Base-by-base conservation (phyloP, 768 basidiomycete genomes). In the Boletus sensibilis region DNA sequence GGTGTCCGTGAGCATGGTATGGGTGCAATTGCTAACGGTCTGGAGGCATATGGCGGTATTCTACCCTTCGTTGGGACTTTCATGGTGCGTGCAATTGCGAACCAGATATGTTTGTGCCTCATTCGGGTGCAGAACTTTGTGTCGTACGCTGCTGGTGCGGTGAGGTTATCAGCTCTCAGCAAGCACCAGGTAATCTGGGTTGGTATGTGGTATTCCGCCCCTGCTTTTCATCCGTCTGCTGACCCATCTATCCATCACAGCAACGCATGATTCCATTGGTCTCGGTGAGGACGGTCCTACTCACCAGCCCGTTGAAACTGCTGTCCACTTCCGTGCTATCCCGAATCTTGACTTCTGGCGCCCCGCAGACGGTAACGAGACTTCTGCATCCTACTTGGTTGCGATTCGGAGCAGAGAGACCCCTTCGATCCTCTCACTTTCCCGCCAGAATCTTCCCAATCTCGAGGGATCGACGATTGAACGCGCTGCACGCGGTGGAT, bases 1-100 rank as follows among this genome's bases (percentile, higher is more conserved):
- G 95, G 95, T 83, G 94, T 98, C 55, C 91, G 95, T 74, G 95
- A 98, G 74, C 95, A 98, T 74, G 95, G 80, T 63, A 98, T 97
- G 94, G 91, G 89, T 65, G 95, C 94, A 52, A 94, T 98, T 66
- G 92, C 87, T 62, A 97, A 97, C 72, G 94, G 94, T 70, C 72
- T 95, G 59, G 73, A 79, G 59, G 94, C 94, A 3, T 98, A 97
- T 74, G 94, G 94, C 57, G 92, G 85, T 65, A 85, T 95, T 67
- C 83, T 96, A 59, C 94, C 94, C 42, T 94, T 92, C 72, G 82
- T 88, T 59, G 92, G 88, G 55, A 98, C 95, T 34, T 97, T 97
- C 87, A 72, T 97, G 75, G 88, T 90, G 63, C 64, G 79, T 71
- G 35, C 18, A 20, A n/a, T 35, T 23, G 31, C 12, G 31, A 18